A percentile compares a stretch with the other conserved stretches of the same genome.
These are phyloP conservation scores for Penicillium flavigenum DNA, from an alignment of 495 filamentous ascomycete genomes.

Conservation along the genomic window DNA sequence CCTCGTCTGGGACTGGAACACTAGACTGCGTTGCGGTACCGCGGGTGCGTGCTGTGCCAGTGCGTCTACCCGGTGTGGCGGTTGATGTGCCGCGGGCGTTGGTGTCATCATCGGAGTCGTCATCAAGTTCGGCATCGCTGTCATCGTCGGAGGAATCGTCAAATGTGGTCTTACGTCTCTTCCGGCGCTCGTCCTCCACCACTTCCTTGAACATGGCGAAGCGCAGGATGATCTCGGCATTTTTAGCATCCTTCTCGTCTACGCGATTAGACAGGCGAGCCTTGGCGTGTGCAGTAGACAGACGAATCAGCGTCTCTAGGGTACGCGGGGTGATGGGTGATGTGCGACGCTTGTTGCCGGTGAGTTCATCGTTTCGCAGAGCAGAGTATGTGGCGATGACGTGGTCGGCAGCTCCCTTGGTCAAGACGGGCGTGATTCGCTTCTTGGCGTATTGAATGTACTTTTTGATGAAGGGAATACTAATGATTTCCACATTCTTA, in stretches of 20 bases:
- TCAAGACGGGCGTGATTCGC: constrained; percentile 84
- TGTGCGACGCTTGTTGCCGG: constrained; percentile 89
- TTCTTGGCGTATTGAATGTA: constrained; percentile 98
- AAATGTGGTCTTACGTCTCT: constrained; percentile 57
- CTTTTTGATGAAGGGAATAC: constrained; percentile 99
- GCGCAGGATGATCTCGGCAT: constrained; percentile 85
- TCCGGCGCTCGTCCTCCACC: constrained; percentile 79
- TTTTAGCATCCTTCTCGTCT: constrained; percentile 83
- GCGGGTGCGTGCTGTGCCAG: constrained; percentile 44
- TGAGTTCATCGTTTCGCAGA: constrained; percentile 92
- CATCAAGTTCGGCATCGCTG: constrained; percentile 41
- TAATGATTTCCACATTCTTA: constrained; percentile 85
- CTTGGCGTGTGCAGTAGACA: constrained; percentile 96
- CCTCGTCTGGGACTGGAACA: constrained; percentile 28
- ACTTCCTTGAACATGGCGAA: constrained; percentile 99
- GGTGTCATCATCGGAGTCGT: constrained; percentile 36
- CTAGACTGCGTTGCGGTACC: constrained; percentile 43
- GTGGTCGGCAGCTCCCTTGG: constrained; percentile 88
- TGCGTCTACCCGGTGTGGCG: constrained; percentile 32
- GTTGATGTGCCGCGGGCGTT: constrained; percentile 33
- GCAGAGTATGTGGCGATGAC: constrained; percentile 92
- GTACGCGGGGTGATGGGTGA: constrained; percentile 96
- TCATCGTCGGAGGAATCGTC: constrained; percentile 51
- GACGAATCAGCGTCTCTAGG: constrained; percentile 93
- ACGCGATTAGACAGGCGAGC: constrained; percentile 88